Conservation (phyloP, 2,329 filamentous ascomycete species). For the Aspergillus ochraceoroseus region DNA sequence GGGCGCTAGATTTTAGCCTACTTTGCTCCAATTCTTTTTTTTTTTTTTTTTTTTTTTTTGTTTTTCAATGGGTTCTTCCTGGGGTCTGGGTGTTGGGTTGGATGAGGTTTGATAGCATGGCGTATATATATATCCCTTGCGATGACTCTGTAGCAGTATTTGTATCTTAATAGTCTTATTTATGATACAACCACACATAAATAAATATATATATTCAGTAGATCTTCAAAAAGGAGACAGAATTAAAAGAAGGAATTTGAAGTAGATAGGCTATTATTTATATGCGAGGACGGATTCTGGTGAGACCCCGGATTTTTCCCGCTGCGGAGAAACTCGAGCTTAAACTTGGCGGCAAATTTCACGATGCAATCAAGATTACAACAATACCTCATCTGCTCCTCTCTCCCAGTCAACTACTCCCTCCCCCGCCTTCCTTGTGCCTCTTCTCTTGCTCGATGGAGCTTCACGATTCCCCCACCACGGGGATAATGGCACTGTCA, state of each 20-base stretch:
- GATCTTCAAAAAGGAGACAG: too few relatives aligned
- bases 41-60: too few relatives aligned
- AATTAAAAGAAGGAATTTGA: too few relatives aligned
- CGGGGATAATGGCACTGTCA: conserved; percentile 14
- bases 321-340: conserved; percentile 25
- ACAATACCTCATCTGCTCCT: not conserved
- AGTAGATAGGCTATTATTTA: too few relatives aligned
- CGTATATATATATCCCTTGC: conserved; percentile 6
- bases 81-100: conserved; percentile 12
- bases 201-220: not conserved
- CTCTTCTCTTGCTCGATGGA: conserved; percentile 22
- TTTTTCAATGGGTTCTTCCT: too few relatives aligned
- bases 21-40: not conserved
- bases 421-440: too few relatives aligned
- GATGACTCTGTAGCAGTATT: conserved; percentile 1
- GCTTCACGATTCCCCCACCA: conserved; percentile 25
- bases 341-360: not conserved
- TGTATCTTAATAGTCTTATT: not conserved
- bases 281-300: too few relatives aligned
- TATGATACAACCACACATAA: not conserved
- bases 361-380: not conserved
- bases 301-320: conserved; percentile 18
- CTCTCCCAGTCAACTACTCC: conserved; percentile 7
- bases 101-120: conserved; percentile 8
- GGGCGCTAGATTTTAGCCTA: conserved; percentile 41